These are phyloP conservation scores for Dioscorea alata DNA, from an alignment of 106 monocot genomes.

Conservation along the genomic window DNA sequence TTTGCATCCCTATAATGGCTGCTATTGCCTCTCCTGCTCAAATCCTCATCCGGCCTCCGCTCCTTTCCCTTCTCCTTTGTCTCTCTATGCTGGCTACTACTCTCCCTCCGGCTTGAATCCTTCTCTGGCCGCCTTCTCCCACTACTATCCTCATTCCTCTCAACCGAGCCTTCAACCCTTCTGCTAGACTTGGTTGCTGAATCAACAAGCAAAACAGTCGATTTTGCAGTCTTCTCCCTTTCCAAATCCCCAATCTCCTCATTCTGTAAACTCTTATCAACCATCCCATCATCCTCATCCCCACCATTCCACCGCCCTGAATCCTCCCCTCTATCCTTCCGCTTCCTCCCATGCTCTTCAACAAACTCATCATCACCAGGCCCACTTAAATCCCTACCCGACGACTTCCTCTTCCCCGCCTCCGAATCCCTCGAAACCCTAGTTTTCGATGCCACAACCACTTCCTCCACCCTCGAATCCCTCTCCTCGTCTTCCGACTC, in stretches of 20 bases:
- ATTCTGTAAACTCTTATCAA: conserved; percentile 26
- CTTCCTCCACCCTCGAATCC: conserved; percentile 21
- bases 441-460: conserved; percentile 11
- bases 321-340: conserved; percentile 44
- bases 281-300: conserved; percentile 19
- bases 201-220: conserved; percentile 33
- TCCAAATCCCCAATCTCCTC: conserved; percentile 28
- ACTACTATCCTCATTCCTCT: conserved; percentile 32
- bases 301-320: conserved; percentile 54
- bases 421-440: conserved; percentile 62
- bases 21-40: conserved; percentile 30
- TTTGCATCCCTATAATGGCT: conserved; percentile 9
- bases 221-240: conserved; percentile 23
- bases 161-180: conserved; percentile 28
- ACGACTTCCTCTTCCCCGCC: conserved; percentile 39
- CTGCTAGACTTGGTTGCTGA: conserved; percentile 39
- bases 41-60: conserved; percentile 30
- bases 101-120: background rate
- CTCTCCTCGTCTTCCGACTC: conserved; percentile 35
- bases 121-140: conserved; percentile 21
- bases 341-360: conserved; percentile 42
- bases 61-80: background rate
- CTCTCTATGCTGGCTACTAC: background rate
- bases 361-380: conserved; percentile 25
- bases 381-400: conserved; percentile 27